Evolutionary conservation across 306 rosid genomes (phyloP).

Genomic region (Trifolium repens): DNA sequence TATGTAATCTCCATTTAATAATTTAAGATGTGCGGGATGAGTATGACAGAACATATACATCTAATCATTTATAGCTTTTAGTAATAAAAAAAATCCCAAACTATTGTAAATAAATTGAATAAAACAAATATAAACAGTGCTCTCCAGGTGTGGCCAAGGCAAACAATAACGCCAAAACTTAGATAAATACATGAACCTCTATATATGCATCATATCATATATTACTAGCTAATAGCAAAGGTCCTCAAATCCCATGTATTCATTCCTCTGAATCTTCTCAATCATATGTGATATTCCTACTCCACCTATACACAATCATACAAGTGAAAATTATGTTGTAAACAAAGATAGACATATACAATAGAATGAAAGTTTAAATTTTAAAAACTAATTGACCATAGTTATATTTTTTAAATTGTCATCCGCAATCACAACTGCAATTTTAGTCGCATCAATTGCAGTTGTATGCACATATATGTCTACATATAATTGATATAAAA

Average conservation of each 20-base stretch:
- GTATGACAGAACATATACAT: no score
- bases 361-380: not conserved
- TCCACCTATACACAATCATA: conserved; percentile 58
- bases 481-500: no score
- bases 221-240: conserved; percentile 62
- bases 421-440: not conserved
- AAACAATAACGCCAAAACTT: no score
- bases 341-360: not conserved
- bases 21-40: no score
- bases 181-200: no score
- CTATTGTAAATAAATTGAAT: no score
- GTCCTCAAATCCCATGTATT: conserved; percentile 78
- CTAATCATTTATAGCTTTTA: no score
- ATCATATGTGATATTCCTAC: conserved; percentile 69
- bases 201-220: not conserved
- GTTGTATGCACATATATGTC: no score
- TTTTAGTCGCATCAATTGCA: not conserved
- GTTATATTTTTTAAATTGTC: not conserved
- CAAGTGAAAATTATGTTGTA: not conserved
- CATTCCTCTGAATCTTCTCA: conserved; percentile 48
- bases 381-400: not conserved
- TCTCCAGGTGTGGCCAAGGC: no score
- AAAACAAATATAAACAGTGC: no score
- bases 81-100: no score
- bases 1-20: no score